A percentile compares a stretch with the other conserved stretches of the same genome.
These are phyloP conservation scores for Candida maris DNA, from an alignment of 805 yeast species.

Conservation along the genomic window DNA sequence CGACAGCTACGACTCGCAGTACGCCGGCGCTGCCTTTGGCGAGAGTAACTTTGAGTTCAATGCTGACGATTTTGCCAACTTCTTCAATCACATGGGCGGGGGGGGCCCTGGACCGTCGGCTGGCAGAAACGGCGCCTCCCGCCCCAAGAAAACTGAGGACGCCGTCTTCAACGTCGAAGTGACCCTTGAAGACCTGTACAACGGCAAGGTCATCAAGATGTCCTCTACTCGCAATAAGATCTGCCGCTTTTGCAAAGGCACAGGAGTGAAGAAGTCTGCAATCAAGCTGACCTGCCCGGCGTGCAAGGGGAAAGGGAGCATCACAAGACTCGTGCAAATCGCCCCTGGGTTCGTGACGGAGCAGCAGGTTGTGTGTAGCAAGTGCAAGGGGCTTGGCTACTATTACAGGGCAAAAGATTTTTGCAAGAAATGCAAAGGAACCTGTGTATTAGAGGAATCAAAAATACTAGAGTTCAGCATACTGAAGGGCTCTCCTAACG, in stretches of 20 bases:
- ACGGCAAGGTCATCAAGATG: conserved; percentile 76
- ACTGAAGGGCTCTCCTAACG: conserved; percentile 62
- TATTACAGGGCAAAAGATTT: conserved; percentile 58
- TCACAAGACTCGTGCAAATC: conserved; percentile 55
- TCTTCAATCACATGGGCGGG: conserved; percentile 44
- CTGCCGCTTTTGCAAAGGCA: conserved; percentile 71
- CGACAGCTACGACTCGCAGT: conserved; percentile 39
- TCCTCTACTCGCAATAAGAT: conserved; percentile 67
- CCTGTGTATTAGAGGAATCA: conserved; percentile 55
- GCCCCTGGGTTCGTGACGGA: conserved; percentile 76
- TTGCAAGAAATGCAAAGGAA: conserved; percentile 76
- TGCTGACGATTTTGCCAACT: conserved; percentile 75
- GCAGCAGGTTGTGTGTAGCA: conserved; percentile 55
- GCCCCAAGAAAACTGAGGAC: conserved; percentile 48
- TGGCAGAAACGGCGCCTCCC: conserved; percentile 18
- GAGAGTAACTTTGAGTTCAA: conserved; percentile 44
- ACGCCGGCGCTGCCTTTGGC: conserved; percentile 41
- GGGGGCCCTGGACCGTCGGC: conserved; percentile 18
- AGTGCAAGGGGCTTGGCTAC: conserved; percentile 71
- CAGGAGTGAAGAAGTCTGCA: conserved; percentile 67
- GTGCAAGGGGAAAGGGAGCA: conserved; percentile 72
- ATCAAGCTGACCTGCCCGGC: conserved; percentile 50
- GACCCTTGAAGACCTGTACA: conserved; percentile 68
- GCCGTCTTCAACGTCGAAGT: conserved; percentile 64
- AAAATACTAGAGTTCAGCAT: conserved; percentile 75